phyloP scores from a whole-genome alignment of 345 rosid species.

The Citrus cavaleriei region DNA sequence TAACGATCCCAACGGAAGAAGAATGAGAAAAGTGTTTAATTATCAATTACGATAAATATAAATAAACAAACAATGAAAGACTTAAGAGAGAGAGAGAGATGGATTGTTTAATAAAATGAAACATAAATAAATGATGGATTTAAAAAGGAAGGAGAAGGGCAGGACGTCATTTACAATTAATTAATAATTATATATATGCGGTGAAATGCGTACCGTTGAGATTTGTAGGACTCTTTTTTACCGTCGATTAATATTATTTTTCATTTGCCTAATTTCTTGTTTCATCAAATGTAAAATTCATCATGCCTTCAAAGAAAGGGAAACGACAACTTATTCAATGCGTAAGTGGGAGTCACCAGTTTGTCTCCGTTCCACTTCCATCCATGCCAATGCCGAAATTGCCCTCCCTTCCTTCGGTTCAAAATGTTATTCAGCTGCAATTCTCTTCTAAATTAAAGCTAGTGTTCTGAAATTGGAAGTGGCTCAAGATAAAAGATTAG shows the following conservation, averaged over 20 bases:
- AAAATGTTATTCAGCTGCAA: background rate
- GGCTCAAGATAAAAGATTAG: background rate
- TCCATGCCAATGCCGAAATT: conserved; percentile 2
- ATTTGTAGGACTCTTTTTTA: background rate
- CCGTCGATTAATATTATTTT: conserved; percentile 4
- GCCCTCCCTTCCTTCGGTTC: conserved; percentile 3
- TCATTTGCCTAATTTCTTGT: background rate
- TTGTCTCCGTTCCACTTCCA: conserved; percentile 19
- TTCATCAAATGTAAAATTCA: background rate
- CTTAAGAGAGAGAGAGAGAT: background rate
- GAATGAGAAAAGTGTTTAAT: conserved; percentile 1
- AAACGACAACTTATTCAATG: conserved; percentile 7
- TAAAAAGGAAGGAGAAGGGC: background rate
- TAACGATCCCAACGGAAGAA: conserved; percentile 13
- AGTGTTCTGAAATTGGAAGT: background rate
- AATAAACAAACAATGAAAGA: background rate
- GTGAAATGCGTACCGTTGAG: background rate
- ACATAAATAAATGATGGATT: background rate
- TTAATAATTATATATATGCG: background rate
- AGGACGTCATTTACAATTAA: background rate
- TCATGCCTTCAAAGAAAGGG: background rate
- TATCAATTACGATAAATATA: background rate
- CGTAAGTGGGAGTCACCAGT: conserved; percentile 24
- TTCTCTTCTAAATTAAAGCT: no score
- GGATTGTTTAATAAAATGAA: background rate